Conservation (phyloP, 768 basidiomycete genomes). For the Auriscalpium vulgare region DNA sequence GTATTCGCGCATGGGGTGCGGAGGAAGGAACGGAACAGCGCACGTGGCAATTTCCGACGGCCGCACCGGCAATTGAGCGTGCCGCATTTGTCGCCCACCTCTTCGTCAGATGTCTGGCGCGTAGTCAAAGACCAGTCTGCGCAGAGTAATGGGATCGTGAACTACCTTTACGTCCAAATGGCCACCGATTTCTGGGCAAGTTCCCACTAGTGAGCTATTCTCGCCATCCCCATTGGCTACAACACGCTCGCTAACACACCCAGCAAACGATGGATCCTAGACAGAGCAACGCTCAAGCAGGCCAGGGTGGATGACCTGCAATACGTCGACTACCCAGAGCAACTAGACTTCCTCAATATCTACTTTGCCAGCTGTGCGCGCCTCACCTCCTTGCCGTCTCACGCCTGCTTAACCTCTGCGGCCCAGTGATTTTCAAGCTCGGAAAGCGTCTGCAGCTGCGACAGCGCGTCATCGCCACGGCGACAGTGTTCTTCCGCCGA, state of each 20-base stretch:
- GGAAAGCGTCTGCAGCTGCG: slow-evolving; percentile 77
- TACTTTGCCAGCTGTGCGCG: slow-evolving; percentile 78
- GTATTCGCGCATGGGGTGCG: no score
- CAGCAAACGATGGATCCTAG: slow-evolving; percentile 90
- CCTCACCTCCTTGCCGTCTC: not conserved
- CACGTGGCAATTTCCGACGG: no score
- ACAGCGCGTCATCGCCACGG: slow-evolving; percentile 89
- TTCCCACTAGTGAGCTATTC: slow-evolving; percentile 65
- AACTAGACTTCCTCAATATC: slow-evolving; percentile 74
- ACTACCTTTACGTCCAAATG: slow-evolving; percentile 33
- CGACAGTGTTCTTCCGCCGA: slow-evolving; percentile 91
- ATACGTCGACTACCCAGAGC: slow-evolving; percentile 72
- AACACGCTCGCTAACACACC: slow-evolving; percentile 14
- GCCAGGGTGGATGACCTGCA: slow-evolving; percentile 73
- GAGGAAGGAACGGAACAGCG: no score
- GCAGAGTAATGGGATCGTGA: no score
- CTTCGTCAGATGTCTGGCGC: no score
- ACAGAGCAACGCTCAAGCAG: slow-evolving; percentile 63
- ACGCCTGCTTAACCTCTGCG: slow-evolving; percentile 7
- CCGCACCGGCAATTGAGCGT: no score
- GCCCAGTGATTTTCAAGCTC: slow-evolving; percentile 73
- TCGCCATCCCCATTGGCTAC: slow-evolving; percentile 4
- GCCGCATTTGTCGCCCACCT: no score
- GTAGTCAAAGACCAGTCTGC: no score
- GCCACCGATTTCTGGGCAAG: slow-evolving; percentile 91